A percentile compares a stretch with the other conserved stretches of the same genome.
These are phyloP conservation scores for Pichia insulana DNA, from an alignment of 805 yeast species.

Conservation along the genomic window DNA sequence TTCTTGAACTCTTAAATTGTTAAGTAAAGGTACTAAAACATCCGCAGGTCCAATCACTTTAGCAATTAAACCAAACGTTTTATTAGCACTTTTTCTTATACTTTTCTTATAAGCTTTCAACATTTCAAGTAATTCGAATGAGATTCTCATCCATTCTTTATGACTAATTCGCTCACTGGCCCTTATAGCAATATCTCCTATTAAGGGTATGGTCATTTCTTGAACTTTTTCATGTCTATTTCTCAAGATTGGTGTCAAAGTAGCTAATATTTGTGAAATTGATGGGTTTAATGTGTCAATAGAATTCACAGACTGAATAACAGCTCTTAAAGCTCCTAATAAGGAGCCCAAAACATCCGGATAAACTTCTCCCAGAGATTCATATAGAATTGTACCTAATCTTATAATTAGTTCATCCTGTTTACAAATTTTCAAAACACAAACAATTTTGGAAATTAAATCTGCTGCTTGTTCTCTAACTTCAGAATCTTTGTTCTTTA, in stretches of 20 bases:
- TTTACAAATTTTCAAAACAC: conserved; percentile 55
- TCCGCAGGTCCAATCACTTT: conserved; percentile 94
- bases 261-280: conserved; percentile 70
- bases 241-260: conserved; percentile 83
- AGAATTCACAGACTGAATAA: conserved; percentile 49
- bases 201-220: conserved; percentile 65
- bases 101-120: conserved; percentile 70
- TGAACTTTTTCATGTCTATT: conserved; percentile 89
- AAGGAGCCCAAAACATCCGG: conserved; percentile 92
- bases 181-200: conserved; percentile 73
- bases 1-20: conserved; percentile 84
- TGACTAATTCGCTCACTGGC: conserved; percentile 81
- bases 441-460: conserved; percentile 56
- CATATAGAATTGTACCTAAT: conserved; percentile 71
- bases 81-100: conserved; percentile 77
- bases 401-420: conserved; percentile 57
- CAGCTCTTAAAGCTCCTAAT: conserved; percentile 56
- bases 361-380: conserved; percentile 86
- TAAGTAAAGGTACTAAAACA: conserved; percentile 73
- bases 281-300: conserved; percentile 67
- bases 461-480: conserved; percentile 83
- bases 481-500: conserved; percentile 62
- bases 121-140: conserved; percentile 85
- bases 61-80: conserved; percentile 86
- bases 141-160: conserved; percentile 95